Percentiles rank a stretch among this genome's conserved stretches.
Evolutionary conservation across 2,329 filamentous ascomycete genomes (phyloP).

Genomic region (Penicillium nordicum): DNA sequence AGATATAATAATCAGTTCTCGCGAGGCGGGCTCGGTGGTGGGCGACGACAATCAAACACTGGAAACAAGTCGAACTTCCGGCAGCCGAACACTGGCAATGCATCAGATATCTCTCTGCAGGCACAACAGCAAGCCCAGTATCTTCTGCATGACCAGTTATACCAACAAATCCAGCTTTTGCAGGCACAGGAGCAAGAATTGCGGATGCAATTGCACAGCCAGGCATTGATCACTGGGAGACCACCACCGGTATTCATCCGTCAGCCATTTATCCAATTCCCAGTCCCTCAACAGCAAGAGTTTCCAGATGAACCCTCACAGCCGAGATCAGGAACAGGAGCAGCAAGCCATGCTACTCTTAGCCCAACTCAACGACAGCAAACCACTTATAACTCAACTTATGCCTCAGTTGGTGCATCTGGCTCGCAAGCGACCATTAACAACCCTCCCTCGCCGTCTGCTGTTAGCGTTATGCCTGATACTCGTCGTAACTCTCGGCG

Average conservation of each 20-base stretch:
- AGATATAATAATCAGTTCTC: conserved; percentile 49
- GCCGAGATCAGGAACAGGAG: conserved; percentile 38
- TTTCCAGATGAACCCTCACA: conserved; percentile 37
- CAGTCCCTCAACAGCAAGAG: conserved; percentile 38
- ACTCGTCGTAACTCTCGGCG: conserved; percentile 45
- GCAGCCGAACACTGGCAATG: conserved; percentile 33
- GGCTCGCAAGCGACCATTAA: conserved; percentile 39
- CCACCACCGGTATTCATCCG: conserved; percentile 40
- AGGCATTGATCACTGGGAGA: conserved; percentile 42
- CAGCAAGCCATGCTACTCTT: conserved; percentile 36
- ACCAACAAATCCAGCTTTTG: conserved; percentile 49
- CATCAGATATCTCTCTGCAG: conserved; percentile 41
- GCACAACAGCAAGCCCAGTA: conserved; percentile 47
- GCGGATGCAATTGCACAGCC: conserved; percentile 47
- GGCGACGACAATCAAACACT: conserved; percentile 57
- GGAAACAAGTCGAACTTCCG: conserved; percentile 44
- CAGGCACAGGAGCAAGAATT: conserved; percentile 51
- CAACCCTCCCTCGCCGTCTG: conserved; percentile 47
- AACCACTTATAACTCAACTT: conserved; percentile 35
- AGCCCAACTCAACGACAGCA: conserved; percentile 33
- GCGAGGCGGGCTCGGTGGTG: conserved; percentile 46
- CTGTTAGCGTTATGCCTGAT: conserved; percentile 40
- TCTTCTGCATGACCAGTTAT: conserved; percentile 48
- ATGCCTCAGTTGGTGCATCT: conserved; percentile 37
- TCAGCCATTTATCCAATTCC: conserved; percentile 42